Base-by-base conservation (phyloP, 2,329 filamentous ascomycete species). In the Coleophoma eucalyptorum region DNA sequence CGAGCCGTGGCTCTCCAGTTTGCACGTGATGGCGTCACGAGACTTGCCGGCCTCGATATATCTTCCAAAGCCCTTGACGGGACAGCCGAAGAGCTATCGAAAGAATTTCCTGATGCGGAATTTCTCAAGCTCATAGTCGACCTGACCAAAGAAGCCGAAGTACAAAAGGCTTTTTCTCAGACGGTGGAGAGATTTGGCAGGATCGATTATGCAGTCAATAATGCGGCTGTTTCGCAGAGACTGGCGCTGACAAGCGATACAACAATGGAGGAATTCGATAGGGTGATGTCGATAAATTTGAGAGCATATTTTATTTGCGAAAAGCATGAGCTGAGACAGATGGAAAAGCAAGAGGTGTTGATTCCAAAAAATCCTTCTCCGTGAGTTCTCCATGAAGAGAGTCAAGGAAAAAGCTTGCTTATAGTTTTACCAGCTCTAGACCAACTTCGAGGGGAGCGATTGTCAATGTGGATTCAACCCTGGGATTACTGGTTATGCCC, bases 191-290 rank as follows among this genome's bases (percentile, higher is more conserved):
- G 68, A 34, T 75, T 76, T 46, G 78, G 78, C 8, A 71, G 71
- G 48, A 70, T 80, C 13, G 74, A 79, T 54, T 76, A 77, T 4
- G 76, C 76, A 19, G 77, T 75, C 8, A 80, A 83, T 48, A 68
- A 79, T 5, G 79, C 79, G 0, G 42, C 19, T 7, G 31, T 44
- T 20, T 16, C 16, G 31, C 20, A 16, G 15, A 16, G 16, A 26
- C 20, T 44, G 11, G 64, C 64, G 3, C 59, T 65, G 8, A 40
- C 19, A 19, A 59, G 58, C 33, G 61, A 58, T 11, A 12, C n/a
- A n/a, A 37, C 12, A 12, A 12, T n/a, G 12, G n/a, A 11, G 12
- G n/a, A 11, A 15, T 43, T 54, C 41, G 49, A 59, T 35, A 64
- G 65, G 32, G 54, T 69, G 10, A 55, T 67, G 18, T 55, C 54